phyloP scores from a whole-genome alignment of 2,329 filamentous ascomycete genomes.

The Ophiocordyceps camponoti-leonardi region DNA sequence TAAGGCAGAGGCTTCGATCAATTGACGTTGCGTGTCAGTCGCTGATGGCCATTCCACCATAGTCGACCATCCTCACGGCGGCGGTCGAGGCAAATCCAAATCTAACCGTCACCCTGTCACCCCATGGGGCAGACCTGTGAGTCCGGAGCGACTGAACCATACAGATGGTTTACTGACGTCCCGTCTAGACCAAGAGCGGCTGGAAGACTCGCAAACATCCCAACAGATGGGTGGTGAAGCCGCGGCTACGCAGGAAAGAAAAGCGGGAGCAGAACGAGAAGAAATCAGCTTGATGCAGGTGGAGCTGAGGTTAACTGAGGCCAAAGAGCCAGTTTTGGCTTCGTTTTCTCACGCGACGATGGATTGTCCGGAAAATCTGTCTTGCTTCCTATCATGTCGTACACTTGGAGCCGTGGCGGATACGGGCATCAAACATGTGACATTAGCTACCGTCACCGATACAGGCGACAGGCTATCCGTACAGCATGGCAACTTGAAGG shows the following conservation, averaged over 20 bases:
- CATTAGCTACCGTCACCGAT: too few species aligned
- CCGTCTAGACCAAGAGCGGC: slow-evolving; percentile 52
- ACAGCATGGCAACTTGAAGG: too few species aligned
- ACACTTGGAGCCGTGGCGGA: too few species aligned
- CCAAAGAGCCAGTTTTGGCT: too few species aligned
- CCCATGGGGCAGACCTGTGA: slow-evolving; percentile 89
- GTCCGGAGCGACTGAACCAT: slow-evolving; percentile 16
- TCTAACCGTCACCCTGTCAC: slow-evolving; percentile 89
- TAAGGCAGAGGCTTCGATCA: slow-evolving; percentile 22
- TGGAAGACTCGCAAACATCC: slow-evolving; percentile 81
- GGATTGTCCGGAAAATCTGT: too few species aligned
- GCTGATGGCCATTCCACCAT: slow-evolving; percentile 4
- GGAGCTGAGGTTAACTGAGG: too few species aligned
- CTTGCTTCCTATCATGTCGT: too few species aligned
- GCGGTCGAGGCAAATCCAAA: slow-evolving; percentile 98
- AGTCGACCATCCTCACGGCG: slow-evolving; percentile 94
- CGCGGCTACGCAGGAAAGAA: slow-evolving; percentile 76
- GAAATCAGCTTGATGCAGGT: background rate
- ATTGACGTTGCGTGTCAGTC: too few species aligned
- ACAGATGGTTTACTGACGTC: background rate
- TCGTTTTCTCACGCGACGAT: too few species aligned
- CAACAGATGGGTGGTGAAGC: slow-evolving; percentile 80
- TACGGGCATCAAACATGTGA: too few species aligned
- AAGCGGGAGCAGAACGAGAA: slow-evolving; percentile 44
- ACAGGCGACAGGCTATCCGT: too few species aligned